These are phyloP conservation scores for Diddensiella transvaalensis DNA, from an alignment of 805 yeast genomes.

Conservation along the genomic window DNA sequence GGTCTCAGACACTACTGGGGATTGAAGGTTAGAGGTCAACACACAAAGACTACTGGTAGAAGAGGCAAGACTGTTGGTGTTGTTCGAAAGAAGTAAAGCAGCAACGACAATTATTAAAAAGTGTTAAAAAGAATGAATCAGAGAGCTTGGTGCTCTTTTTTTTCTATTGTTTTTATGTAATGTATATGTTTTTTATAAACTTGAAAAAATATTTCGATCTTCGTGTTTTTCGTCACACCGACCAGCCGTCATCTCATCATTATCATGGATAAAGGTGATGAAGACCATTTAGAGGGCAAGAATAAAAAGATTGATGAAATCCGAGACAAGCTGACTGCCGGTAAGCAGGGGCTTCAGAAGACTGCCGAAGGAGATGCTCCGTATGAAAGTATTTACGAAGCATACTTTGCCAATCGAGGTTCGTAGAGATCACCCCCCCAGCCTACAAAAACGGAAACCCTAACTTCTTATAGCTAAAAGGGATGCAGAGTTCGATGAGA, in stretches of 20 bases:
- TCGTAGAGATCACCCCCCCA: neutral
- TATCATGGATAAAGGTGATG: too few species aligned
- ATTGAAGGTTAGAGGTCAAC: slow-evolving; percentile 99
- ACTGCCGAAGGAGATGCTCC: slow-evolving; percentile 73
- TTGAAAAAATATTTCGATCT: too few species aligned
- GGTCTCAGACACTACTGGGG: slow-evolving; percentile 99
- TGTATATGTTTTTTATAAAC: neutral
- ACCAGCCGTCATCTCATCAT: too few species aligned
- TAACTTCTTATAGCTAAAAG: too few species aligned
- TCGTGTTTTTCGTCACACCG: too few species aligned
- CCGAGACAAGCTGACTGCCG: neutral
- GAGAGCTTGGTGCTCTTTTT: too few species aligned
- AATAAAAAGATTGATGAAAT: neutral
- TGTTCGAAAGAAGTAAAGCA: slow-evolving; percentile 40
- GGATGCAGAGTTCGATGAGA: slow-evolving; percentile 16
- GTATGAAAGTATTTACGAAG: slow-evolving; percentile 62
- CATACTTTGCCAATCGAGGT: neutral
- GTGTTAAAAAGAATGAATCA: too few species aligned
- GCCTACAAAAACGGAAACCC: too few species aligned
- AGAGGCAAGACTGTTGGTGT: slow-evolving; percentile 61
- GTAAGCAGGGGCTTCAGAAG: neutral
- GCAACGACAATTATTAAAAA: neutral
- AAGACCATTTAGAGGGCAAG: too few species aligned
- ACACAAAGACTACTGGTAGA: slow-evolving; percentile 99
- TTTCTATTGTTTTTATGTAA: neutral